Evolutionary conservation across 2,329 filamentous ascomycete genomes (phyloP), one percentile per base, ranked within the genome.

Genomic region (Lecanicillium sp.): DNA sequence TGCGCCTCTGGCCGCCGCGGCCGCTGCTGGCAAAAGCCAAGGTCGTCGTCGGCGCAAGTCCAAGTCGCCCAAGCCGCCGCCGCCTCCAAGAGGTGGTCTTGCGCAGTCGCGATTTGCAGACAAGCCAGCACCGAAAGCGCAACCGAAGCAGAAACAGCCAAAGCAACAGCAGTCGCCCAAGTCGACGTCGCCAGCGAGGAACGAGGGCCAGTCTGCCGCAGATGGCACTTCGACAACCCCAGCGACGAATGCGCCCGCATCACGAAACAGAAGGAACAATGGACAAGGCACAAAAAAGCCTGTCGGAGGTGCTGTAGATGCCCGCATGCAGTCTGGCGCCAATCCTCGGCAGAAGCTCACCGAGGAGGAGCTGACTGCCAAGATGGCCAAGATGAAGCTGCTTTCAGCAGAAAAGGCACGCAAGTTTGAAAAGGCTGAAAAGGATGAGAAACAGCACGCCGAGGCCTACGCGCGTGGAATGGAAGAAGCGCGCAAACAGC

Each of bases 331-430:
- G 46, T 80, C 77, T 2, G 78, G 78, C 50, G 74, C 71, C 11
- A 81, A 80, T 63, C 78, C 78, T 20, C 75, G 78, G 10, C 73
- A 74, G 20, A 82, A 82, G 62, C 71, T 81, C 23, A 81, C 78
- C 0, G 78, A 83, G 0, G 64, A 67, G 1, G 75, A 84, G 62
- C 71, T 83, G 4, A 68, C 76, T 0, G 73, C 67, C 51, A 81
- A 80, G 59, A 79, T 83, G 73, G 75, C 76, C 55, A 67, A 76
- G 59, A 81, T 81, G 74, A 78, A 78, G 49, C 69, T 83, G 8
- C 60, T 79, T 1, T 70, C 72, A 0, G 77, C 74, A 0, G 79
- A 83, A 60, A 79, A 78, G 64, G 71, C 74, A 55, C 73, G 76
- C 55, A 77, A 76, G 51, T 79, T 79, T 55, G 75, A 81, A 56